Conservation (phyloP, 2,329 filamentous ascomycete species). For the Leptosphaerulina australis region DNA sequence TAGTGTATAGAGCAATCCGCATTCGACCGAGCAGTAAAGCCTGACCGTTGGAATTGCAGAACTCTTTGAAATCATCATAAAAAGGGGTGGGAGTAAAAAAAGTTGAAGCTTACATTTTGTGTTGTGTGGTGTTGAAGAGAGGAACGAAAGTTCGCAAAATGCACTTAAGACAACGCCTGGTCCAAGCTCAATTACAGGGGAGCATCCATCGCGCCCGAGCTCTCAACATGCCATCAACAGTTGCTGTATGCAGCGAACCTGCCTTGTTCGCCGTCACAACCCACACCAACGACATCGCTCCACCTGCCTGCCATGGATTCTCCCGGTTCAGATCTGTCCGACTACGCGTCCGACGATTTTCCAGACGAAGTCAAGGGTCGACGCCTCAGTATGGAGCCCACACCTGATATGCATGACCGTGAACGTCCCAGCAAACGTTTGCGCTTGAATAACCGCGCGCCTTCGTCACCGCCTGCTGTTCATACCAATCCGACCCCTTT, state of each 20-base stretch:
- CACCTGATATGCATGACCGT: slow-evolving; percentile 50
- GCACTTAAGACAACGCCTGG: slow-evolving; percentile 8
- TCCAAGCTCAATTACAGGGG: slow-evolving; percentile 6
- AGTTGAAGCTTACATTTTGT: slow-evolving; percentile 21
- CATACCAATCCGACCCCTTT: slow-evolving; percentile 21
- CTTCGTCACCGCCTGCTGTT: slow-evolving; percentile 39
- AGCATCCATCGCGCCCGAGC: slow-evolving; percentile 7
- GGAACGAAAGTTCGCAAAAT: slow-evolving; percentile 12
- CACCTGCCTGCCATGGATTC: slow-evolving; percentile 52
- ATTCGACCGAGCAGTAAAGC: slow-evolving; percentile 45
- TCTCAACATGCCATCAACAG: no score
- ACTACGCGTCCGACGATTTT: slow-evolving; percentile 67
- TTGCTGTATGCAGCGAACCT: no score
- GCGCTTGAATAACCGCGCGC: slow-evolving; percentile 45
- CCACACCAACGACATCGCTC: background rate
- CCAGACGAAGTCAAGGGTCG: slow-evolving; percentile 61
- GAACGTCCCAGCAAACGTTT: slow-evolving; percentile 49
- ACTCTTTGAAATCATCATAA: slow-evolving; percentile 55
- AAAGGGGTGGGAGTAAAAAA: background rate
- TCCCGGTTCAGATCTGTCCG: slow-evolving; percentile 68
- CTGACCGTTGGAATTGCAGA: slow-evolving; percentile 58
- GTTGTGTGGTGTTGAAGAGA: slow-evolving; percentile 2
- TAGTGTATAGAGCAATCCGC: slow-evolving; percentile 56
- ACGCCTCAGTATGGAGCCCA: slow-evolving; percentile 54
- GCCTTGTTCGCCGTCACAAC: background rate